These are phyloP conservation scores for Naganishia sp. DNA, from an alignment of 1,284 basidiomycete genomes.

Conservation along the genomic window DNA sequence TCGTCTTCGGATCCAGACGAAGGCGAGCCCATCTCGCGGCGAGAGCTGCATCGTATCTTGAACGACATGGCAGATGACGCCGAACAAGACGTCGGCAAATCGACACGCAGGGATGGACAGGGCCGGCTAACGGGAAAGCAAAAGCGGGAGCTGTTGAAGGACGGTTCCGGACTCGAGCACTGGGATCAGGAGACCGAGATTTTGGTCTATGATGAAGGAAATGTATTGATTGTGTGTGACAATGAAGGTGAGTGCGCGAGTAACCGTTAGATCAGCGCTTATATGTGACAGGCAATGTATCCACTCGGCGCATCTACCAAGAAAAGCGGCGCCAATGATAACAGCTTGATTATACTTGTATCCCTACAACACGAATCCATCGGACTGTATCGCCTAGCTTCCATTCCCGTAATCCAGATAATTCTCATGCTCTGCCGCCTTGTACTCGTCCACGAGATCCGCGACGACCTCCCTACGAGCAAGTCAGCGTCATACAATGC, in stretches of 20 bases:
- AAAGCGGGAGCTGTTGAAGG: conserved; percentile 31
- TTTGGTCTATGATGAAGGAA: conserved; percentile 36
- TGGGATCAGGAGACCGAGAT: conserved; percentile 35
- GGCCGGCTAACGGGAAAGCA: conserved; percentile 32
- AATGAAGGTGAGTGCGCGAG: conserved; percentile 39
- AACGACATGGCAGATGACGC: conserved; percentile 30
- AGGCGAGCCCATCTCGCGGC: conserved; percentile 34
- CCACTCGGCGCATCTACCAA: conserved; percentile 31
- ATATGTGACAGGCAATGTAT: conserved; percentile 23
- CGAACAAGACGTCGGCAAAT: conserved; percentile 8
- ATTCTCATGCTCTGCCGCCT: conserved; percentile 86
- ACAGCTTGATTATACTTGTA: conserved; percentile 2
- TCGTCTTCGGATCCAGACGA: conserved; percentile 25
- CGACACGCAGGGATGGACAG: conserved; percentile 25
- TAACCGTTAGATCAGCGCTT: background rate
- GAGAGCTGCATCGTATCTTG: conserved; percentile 35
- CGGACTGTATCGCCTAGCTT: conserved; percentile 6
- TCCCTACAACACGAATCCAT: conserved; percentile 13
- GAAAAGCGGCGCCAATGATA: conserved; percentile 4
- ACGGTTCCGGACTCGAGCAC: conserved; percentile 32
- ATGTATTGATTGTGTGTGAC: conserved; percentile 44
- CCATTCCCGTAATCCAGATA: conserved; percentile 63
- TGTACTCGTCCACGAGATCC: conserved; percentile 84
- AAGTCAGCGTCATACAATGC: background rate
- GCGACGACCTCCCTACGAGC: conserved; percentile 71